These are phyloP conservation scores for Moniliophthora roreri DNA, from an alignment of 1,284 basidiomycete species.

Conservation along the genomic window DNA sequence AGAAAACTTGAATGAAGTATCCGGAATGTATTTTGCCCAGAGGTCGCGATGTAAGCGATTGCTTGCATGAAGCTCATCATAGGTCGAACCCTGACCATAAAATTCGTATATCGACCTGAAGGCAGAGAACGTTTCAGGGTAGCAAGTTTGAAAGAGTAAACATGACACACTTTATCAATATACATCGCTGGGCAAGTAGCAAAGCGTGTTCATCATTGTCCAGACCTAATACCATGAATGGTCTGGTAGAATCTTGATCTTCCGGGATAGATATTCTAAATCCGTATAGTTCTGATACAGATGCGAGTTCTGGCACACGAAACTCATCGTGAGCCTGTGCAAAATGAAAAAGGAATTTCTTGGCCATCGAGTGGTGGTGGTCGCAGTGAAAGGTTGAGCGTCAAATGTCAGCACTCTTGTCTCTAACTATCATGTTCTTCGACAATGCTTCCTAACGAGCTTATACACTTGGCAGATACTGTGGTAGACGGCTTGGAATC, in stretches of 20 bases:
- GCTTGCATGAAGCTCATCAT: constrained; percentile 67
- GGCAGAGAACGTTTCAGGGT: constrained; percentile 13
- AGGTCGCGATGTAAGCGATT: constrained; percentile 47
- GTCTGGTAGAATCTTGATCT: constrained; percentile 51
- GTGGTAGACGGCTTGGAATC: constrained; percentile 31
- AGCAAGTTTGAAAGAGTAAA: constrained; percentile 6
- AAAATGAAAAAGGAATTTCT: constrained; percentile 70
- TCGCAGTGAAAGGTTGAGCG: not conserved
- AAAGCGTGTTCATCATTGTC: constrained; percentile 73
- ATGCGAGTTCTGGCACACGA: constrained; percentile 76
- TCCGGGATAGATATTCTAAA: constrained; percentile 52
- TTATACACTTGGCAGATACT: constrained; percentile 27
- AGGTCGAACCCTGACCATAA: constrained; percentile 68
- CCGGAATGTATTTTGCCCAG: constrained; percentile 61
- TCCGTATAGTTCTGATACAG: constrained; percentile 65
- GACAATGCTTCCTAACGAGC: constrained; percentile 19
- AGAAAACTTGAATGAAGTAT: constrained; percentile 82
- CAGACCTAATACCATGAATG: constrained; percentile 75
- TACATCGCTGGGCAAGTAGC: constrained; percentile 76
- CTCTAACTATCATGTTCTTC: not conserved
- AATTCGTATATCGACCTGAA: constrained; percentile 76
- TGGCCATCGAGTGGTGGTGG: constrained; percentile 33
- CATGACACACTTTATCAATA: constrained; percentile 76
- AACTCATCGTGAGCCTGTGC: constrained; percentile 82
- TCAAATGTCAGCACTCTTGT: too few relatives aligned